phyloP scores from a whole-genome alignment of 2,329 filamentous ascomycete species.

The Ceratocystis cacaofunesta region DNA sequence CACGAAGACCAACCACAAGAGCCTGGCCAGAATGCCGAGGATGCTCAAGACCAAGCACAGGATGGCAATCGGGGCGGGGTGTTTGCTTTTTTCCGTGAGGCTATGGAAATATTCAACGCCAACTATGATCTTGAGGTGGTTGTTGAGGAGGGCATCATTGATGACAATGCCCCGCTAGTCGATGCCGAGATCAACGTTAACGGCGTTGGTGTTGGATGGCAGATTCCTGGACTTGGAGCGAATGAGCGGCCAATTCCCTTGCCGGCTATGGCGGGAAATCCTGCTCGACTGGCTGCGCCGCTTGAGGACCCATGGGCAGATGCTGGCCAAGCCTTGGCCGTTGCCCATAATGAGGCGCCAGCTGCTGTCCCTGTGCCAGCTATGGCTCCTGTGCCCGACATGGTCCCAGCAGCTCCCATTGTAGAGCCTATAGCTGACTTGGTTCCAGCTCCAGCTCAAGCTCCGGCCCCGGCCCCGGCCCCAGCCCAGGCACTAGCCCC shows the following conservation, averaged over 20 bases:
- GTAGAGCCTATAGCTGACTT: background rate
- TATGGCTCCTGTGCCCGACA: background rate
- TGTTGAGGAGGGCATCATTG: slow-evolving; percentile 20
- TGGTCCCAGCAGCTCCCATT: background rate
- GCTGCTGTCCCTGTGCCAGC: background rate
- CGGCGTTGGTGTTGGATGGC: slow-evolving; percentile 4
- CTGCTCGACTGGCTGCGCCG: background rate
- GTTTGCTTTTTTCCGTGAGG: slow-evolving; percentile 3
- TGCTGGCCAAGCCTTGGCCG: background rate
- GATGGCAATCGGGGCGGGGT: slow-evolving; percentile 20
- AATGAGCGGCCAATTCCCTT: background rate
- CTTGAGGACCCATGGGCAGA: background rate
- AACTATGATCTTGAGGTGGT: slow-evolving; percentile 18
- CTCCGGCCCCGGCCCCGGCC: background rate
- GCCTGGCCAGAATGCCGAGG: background rate
- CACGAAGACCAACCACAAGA: background rate
- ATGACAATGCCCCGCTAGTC: slow-evolving; percentile 21
- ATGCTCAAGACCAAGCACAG: slow-evolving; percentile 18
- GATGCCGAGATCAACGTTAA: slow-evolving; percentile 12
- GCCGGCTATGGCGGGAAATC: background rate
- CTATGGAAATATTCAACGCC: slow-evolving; percentile 7
- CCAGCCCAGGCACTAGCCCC: background rate
- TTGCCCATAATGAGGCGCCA: background rate
- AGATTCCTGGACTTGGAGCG: background rate
- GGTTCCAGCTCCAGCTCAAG: background rate